Percentiles rank a stretch among this genome's conserved stretches.
phyloP scores from a whole-genome alignment of 2,329 filamentous ascomycete species.

The Pyricularia grisea region DNA sequence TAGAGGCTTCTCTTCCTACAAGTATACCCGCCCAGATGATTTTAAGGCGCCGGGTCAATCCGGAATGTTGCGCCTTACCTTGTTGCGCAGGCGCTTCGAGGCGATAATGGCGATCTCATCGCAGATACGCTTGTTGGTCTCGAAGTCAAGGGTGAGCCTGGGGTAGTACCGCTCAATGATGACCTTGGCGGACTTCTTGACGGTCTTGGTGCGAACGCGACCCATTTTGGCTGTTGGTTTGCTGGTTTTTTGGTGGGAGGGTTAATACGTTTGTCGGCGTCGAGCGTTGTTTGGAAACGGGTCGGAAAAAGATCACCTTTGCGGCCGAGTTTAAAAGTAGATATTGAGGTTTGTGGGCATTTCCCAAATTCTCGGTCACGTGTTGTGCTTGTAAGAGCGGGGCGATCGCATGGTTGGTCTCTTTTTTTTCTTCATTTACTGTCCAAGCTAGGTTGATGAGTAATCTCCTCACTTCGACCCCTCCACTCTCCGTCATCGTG shows the following conservation, averaged over 20 bases:
- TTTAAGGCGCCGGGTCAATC: neutral
- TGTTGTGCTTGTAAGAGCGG: neutral
- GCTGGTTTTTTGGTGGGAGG: conserved; percentile 17
- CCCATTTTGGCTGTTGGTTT: conserved; percentile 50
- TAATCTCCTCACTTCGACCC: neutral
- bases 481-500: neutral
- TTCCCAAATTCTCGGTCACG: neutral
- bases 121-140: conserved; percentile 99
- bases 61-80: conserved; percentile 47
- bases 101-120: conserved; percentile 99
- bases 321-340: neutral
- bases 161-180: conserved; percentile 99
- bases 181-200: conserved; percentile 87
- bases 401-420: neutral
- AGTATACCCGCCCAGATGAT: neutral
- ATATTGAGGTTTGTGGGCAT: neutral
- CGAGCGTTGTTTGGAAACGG: neutral
- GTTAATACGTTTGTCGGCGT: conserved; percentile 1
- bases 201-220: conserved; percentile 62
- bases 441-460: neutral
- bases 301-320: neutral
- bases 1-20: neutral
- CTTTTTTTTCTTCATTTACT: neutral
- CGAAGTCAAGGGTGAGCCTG: conserved; percentile 97
- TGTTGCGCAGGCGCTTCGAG: conserved; percentile 98